phyloP scores from a whole-genome alignment of 176 grass and related monocot genomes.

The Chrysopogon serrulatus region DNA sequence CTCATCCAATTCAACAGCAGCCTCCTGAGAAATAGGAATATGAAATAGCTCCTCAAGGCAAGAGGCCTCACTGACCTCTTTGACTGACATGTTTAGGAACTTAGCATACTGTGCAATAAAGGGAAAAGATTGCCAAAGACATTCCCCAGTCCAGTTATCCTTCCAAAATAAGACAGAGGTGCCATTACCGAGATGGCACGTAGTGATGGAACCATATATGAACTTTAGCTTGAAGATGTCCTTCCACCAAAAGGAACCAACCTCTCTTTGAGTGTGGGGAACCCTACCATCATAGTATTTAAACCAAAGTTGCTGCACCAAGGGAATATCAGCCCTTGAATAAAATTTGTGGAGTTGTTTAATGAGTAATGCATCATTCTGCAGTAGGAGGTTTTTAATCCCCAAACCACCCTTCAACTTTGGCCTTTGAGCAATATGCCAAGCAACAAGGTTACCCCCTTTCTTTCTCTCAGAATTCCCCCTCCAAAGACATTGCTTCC shows the following conservation, averaged over 20 bases:
- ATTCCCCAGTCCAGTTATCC: too few species aligned
- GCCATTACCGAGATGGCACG: background rate
- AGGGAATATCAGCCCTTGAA: background rate
- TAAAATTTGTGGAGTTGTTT: background rate
- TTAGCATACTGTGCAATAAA: too few species aligned
- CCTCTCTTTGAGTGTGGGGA: background rate
- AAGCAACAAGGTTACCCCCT: background rate
- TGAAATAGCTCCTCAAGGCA: too few species aligned
- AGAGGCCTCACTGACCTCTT: too few species aligned
- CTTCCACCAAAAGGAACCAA: background rate
- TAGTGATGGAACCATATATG: background rate
- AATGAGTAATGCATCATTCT: background rate
- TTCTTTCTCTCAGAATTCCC: background rate
- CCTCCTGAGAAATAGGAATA: too few species aligned
- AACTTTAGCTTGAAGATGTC: background rate
- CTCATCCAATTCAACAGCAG: too few species aligned
- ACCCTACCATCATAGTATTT: background rate
- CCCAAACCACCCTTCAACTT: too few species aligned
- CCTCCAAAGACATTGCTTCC: too few species aligned
- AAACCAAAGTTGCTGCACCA: background rate
- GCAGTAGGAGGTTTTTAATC: background rate
- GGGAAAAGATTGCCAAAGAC: too few species aligned
- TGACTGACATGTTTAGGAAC: too few species aligned
- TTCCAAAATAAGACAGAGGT: too few species aligned
- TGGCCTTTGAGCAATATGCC: background rate